phyloP scores from a whole-genome alignment of 2,329 filamentous ascomycete genomes.

The Hypoxylon sp. region DNA sequence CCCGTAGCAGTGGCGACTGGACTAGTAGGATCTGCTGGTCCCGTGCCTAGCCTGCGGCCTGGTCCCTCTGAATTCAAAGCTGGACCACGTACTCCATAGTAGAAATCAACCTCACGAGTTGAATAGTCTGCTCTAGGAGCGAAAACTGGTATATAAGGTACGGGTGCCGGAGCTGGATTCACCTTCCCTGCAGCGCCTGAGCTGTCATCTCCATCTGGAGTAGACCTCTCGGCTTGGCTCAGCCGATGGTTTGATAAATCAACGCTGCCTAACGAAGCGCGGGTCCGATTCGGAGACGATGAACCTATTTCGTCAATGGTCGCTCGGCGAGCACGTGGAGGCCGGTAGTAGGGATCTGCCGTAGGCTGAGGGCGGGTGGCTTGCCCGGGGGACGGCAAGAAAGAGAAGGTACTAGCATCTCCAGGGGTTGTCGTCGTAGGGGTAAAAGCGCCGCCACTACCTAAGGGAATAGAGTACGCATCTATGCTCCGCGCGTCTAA shows the following conservation, averaged over 20 bases:
- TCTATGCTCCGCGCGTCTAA: slow-evolving; percentile 66
- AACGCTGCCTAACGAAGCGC: slow-evolving; percentile 55
- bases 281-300: slow-evolving; percentile 53
- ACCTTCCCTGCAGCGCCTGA: slow-evolving; percentile 58
- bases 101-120: slow-evolving; percentile 95
- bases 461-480: slow-evolving; percentile 62
- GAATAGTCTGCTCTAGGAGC: slow-evolving; percentile 84
- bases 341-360: slow-evolving; percentile 89
- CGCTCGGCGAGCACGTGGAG: slow-evolving; percentile 78
- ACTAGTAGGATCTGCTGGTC: slow-evolving; percentile 93
- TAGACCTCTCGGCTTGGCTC: slow-evolving; percentile 54
- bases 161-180: slow-evolving; percentile 57
- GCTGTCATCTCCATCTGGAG: slow-evolving; percentile 59
- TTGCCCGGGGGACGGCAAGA: slow-evolving; percentile 70
- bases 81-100: slow-evolving; percentile 92
- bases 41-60: slow-evolving; percentile 89
- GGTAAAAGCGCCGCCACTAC: slow-evolving; percentile 73
- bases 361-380: slow-evolving; percentile 59
- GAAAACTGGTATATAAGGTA: slow-evolving; percentile 58
- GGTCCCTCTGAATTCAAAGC: slow-evolving; percentile 85
- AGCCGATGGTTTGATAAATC: slow-evolving; percentile 57
- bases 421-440: slow-evolving; percentile 83
- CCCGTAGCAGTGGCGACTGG: slow-evolving; percentile 89
- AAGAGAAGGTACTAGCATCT: slow-evolving; percentile 79
- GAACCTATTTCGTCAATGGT: slow-evolving; percentile 65